Conservation (phyloP, 2,329 filamentous ascomycete species). For the Xylaria polymorpha region DNA sequence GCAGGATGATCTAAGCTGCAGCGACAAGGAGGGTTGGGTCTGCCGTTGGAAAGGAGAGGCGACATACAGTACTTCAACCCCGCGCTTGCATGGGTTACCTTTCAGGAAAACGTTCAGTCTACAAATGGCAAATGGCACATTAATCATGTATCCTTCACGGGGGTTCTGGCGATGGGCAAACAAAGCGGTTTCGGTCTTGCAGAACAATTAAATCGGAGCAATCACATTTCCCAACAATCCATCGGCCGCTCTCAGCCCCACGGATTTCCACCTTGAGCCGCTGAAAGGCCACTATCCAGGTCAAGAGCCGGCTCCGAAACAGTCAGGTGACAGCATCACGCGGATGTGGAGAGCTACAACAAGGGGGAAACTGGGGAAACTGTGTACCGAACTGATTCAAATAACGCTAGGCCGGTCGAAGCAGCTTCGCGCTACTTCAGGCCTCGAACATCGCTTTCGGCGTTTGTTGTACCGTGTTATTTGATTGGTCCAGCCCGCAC, state of each 20-base stretch:
- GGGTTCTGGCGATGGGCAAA: constrained; percentile 5
- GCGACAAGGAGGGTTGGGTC: constrained; percentile 14
- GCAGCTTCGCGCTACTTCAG: constrained; percentile 16
- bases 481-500: constrained; percentile 49
- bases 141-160: not conserved
- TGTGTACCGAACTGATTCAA: constrained; percentile 2
- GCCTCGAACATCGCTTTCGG: constrained; percentile 5
- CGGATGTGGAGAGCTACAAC: constrained; percentile 25
- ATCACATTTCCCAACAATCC: constrained; percentile 3
- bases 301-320: constrained; percentile 6
- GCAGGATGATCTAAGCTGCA: constrained; percentile 23
- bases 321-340: constrained; percentile 22
- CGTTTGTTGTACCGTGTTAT: constrained; percentile 29
- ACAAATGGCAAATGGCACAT: not conserved
- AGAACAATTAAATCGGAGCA: not conserved
- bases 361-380: constrained; percentile 1
- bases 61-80: constrained; percentile 18
- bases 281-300: constrained; percentile 19
- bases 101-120: not conserved
- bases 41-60: constrained; percentile 16
- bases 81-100: constrained; percentile 3
- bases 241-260: constrained; percentile 23
- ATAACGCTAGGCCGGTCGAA: constrained; percentile 29
- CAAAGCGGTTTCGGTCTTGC: constrained; percentile 24
- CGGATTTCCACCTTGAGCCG: constrained; percentile 37